Evolutionary conservation across 2,329 filamentous ascomycete species (phyloP).

Genomic region (Mycosphaerella sp.): DNA sequence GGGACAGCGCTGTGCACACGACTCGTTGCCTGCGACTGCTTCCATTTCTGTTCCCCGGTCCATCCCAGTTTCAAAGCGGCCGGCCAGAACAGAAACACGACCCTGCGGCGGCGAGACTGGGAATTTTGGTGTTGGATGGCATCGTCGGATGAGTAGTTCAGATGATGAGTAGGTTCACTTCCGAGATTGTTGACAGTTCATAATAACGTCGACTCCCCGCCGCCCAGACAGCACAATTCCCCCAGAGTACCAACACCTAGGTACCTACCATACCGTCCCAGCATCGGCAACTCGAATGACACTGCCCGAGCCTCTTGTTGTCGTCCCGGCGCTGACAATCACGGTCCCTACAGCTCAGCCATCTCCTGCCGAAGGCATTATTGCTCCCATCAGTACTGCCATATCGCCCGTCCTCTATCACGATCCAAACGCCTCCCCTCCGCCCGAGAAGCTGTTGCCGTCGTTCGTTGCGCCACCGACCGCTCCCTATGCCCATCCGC

Average conservation of each 20-base stretch:
- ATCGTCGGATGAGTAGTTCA: constrained; percentile 3
- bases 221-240: not conserved
- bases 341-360: constrained; percentile 26
- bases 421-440: constrained; percentile 27
- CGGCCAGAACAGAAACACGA: not conserved
- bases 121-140: not conserved
- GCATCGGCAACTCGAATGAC: not conserved
- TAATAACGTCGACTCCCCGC: not conserved
- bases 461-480: constrained; percentile 29
- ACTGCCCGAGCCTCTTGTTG: constrained; percentile 9
- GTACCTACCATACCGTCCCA: not conserved
- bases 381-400: constrained; percentile 15
- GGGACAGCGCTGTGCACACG: not conserved
- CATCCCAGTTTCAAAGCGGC: not conserved
- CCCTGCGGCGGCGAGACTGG: not conserved
- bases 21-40: not conserved
- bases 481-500: constrained; percentile 16
- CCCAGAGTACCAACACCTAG: not conserved
- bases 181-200: constrained; percentile 3
- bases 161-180: constrained; percentile 9
- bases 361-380: constrained; percentile 25
- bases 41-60: not conserved
- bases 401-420: constrained; percentile 16
- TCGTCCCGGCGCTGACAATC: constrained; percentile 23
- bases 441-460: constrained; percentile 25